Base-by-base conservation (phyloP, 805 yeast species). In the Komagataella phaffii region DNA sequence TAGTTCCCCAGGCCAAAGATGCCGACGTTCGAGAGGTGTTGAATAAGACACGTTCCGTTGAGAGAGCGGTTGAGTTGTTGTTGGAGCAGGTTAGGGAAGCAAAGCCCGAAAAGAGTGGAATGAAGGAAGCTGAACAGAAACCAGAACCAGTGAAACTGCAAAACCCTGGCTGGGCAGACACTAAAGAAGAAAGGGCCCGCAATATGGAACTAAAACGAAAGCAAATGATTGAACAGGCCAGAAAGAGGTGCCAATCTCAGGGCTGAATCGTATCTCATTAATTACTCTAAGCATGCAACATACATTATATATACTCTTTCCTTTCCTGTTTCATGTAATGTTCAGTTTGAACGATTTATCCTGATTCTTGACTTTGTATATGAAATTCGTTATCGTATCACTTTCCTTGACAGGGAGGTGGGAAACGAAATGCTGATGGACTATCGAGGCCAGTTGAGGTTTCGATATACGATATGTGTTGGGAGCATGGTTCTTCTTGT, bases 381-480 rank as follows among this genome's bases (percentile, higher is more conserved):
- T 72, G 63, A 91, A 93, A 59, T 86, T 89, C 44, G 96, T 88
- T 45, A 91, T 81, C 36, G 85, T 80, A 59, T 91, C 98, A 53
- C 83, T 80, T 61, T 91, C 99, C 58, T 86, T 81, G 3, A 81
- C 80, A 23, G 70, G 54, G 40, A 30, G 40, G 50, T 61, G 64
- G 43, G 64, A 70, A 56, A 74, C 59, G 58, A 90, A 88, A 64
- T 91, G 97, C 52, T 75, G 76, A 65, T 80, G 83, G 23, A 82
- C 80, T 23, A 74, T 74, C 2, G 64, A 64, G 0, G 88, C 84
- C 36, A 84, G 72, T 55, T 81, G 86, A 3, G 68, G 68, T 62
- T 82, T 85, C 48, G 80, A 60, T 7, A 82, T 71, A 48, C 87
- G 66, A 44, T 24, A 14, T 10, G 40, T 30, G 40, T 30, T 30